Evolutionary conservation across 352 stramenopile species (phyloP), one percentile per base, ranked within the genome.

Genomic region (Salisapilia sapeloensis): DNA sequence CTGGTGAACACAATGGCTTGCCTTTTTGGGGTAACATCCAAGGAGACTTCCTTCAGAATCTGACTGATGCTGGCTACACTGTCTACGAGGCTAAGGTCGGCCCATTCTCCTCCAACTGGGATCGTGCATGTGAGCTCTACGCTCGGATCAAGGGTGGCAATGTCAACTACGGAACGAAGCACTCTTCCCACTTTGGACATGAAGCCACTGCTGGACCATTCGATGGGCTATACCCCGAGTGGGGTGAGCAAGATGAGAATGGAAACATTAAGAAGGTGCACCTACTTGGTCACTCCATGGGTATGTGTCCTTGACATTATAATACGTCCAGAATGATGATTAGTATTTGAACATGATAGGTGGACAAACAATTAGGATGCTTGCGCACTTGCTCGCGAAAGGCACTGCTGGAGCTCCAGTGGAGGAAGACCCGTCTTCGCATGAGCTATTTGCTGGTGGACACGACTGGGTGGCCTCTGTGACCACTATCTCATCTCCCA

Each of bases 81-180:
- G 60, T 72, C 4, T 55, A 60, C 50, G 64, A 50, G n/a, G 62
- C 56, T 12, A 47, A 40, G 4, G 50, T 78, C 32, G 56, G 62
- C 10, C 59, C 59, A 6, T 53, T 78, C 33, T 66, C 56, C 12
- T 72, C 56, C 35, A 67, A 79, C 33, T 71, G 60, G 57, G 60
- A 80, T 40, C 55, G 64, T n/a, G 58, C 64, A 8, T 69, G 53
- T 15, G 64, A 80, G 33, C 22, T 71, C 4, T 80, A 72, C 46
- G 56, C 58, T 9, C 55, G 65, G 35, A 67, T 80, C 42, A 77
- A 69, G 44, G 60, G 60, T 8, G 57, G 48, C 1, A 18, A 35
- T 11, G 53, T 56, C 1, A 54, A 75, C 50, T 75, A 75, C 24
- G 60, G 60, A 17, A 27, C 30, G 2, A 27, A 19, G n/a, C 42